Conservation (phyloP, 2,329 filamentous ascomycete species). For the Penicillium sp. region DNA sequence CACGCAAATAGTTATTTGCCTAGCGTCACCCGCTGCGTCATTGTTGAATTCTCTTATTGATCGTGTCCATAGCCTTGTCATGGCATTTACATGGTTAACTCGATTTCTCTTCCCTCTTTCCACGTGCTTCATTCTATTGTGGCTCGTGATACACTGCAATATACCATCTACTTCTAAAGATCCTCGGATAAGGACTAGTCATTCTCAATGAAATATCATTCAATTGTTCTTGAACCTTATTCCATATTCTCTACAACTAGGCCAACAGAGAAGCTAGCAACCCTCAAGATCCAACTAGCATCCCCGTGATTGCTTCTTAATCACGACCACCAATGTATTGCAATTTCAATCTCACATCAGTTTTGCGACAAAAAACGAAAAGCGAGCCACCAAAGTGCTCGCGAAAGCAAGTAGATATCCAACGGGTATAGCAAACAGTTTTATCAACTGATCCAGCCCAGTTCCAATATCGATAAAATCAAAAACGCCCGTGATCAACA, state of each 20-base stretch:
- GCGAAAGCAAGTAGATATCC: neutral
- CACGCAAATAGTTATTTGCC: slow-evolving; percentile 25
- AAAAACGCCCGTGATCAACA: neutral
- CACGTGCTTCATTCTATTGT: neutral
- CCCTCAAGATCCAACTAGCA: neutral
- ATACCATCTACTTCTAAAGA: neutral
- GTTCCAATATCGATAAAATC: neutral
- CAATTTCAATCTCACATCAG: neutral
- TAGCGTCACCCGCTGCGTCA: neutral
- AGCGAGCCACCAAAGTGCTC: neutral
- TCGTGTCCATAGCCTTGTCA: neutral
- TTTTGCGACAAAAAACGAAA: neutral
- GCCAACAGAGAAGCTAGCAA: neutral
- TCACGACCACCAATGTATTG: neutral
- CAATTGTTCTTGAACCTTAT: neutral
- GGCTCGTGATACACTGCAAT: neutral
- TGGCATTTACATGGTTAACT: neutral
- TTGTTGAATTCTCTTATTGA: neutral
- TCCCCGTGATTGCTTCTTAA: neutral
- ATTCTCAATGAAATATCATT: neutral
- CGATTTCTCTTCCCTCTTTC: neutral
- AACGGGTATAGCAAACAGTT: neutral
- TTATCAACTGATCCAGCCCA: neutral
- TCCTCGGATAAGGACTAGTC: neutral
- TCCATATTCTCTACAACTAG: neutral